Conservation (phyloP, 495 filamentous ascomycete species). For the Aspergillus ostianus region DNA sequence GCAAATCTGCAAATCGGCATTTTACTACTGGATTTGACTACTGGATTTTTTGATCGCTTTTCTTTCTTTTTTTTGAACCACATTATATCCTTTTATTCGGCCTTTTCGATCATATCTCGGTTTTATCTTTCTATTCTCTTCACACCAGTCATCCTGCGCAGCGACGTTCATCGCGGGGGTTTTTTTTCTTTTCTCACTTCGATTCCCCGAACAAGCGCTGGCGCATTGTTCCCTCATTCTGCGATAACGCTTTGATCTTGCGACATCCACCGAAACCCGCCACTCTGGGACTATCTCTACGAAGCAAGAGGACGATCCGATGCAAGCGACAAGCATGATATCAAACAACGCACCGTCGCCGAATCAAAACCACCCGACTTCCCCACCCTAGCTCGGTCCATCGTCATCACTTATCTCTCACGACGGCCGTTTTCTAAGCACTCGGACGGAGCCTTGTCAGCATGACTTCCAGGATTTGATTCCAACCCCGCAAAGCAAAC, state of each 20-base stretch:
- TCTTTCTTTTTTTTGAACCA: conserved; percentile 10
- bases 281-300: neutral
- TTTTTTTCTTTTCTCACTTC: conserved; percentile 6
- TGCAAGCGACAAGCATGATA: conserved; percentile 9
- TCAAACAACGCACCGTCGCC: neutral
- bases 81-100: neutral
- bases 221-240: conserved; percentile 21
- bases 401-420: conserved; percentile 13
- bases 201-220: conserved; percentile 18
- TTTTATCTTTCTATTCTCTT: conserved; percentile 5
- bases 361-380: neutral
- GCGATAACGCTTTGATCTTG: conserved; percentile 19
- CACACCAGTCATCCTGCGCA: neutral
- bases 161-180: conserved; percentile 9
- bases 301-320: neutral
- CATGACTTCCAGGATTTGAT: neutral
- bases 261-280: conserved; percentile 10
- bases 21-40: conserved; percentile 13
- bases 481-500: conserved; percentile 19
- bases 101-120: conserved; percentile 19
- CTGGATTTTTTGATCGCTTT: conserved; percentile 17
- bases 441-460: neutral
- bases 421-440: neutral
- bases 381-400: neutral
- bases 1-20: conserved; percentile 20